Conservation (phyloP, 2,329 filamentous ascomycete genomes). For the Elsinoe arachidis region DNA sequence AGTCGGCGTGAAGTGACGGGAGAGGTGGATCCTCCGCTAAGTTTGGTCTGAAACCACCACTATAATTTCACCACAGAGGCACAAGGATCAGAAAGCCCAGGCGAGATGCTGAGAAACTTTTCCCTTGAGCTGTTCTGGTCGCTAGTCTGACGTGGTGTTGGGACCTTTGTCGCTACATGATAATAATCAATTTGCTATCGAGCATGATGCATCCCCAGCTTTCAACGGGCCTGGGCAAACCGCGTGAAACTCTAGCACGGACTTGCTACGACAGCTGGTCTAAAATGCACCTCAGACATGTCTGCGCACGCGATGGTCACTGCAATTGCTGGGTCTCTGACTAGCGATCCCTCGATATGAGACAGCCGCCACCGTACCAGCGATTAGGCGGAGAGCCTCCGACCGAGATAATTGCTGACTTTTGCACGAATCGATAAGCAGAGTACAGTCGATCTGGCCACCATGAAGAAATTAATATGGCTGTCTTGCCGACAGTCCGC, state of each 20-base stretch:
- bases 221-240: background rate
- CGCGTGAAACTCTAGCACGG: background rate
- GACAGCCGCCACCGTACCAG: constrained; percentile 7
- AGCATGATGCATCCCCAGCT: background rate
- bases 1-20: background rate
- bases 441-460: background rate
- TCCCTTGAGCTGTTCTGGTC: background rate
- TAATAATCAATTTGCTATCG: background rate
- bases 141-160: too few species aligned
- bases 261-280: background rate
- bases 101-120: background rate
- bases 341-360: constrained; percentile 7
- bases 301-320: background rate
- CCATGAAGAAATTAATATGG: background rate
- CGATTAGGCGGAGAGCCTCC: background rate
- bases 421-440: background rate
- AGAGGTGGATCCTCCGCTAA: background rate
- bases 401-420: background rate
- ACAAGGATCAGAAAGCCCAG: background rate
- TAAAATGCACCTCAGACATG: background rate
- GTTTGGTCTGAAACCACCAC: background rate
- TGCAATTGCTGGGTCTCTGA: background rate
- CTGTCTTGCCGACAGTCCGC: background rate
- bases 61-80: background rate
- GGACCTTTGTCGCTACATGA: too few species aligned